Base-by-base conservation (phyloP, 164 flowering plant species). In the Pachysandra terminalis region DNA sequence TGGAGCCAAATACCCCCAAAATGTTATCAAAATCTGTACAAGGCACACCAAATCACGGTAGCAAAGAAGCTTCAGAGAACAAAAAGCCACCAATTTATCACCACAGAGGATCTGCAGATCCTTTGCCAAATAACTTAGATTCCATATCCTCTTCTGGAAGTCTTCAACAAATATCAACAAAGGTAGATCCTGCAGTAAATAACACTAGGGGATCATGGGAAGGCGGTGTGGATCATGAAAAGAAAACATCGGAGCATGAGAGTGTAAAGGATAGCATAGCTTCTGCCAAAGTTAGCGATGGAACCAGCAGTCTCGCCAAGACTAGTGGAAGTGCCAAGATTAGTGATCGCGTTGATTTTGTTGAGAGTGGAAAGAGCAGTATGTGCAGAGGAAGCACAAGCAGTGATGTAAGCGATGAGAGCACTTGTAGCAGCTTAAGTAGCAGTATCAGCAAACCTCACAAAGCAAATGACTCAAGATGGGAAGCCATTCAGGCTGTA, bases 381-480 rank as follows among this genome's bases (percentile, higher is more conserved):
- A n/a, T n/a, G n/a, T n/a, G n/a, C n/a, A n/a, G n/a, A n/a, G n/a
- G n/a, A n/a, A n/a, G n/a, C n/a, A n/a, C n/a, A n/a, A n/a, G n/a
- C n/a, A n/a, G n/a, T n/a, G n/a, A n/a, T n/a, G n/a, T n/a, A n/a
- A n/a, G n/a, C n/a, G n/a, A n/a, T n/a, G n/a, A n/a, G n/a, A n/a
- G n/a, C n/a, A n/a, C n/a, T n/a, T n/a, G n/a, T n/a, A n/a, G n/a
- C n/a, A n/a, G n/a, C n/a, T n/a, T n/a, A n/a, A n/a, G n/a, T n/a
- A n/a, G n/a, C n/a, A n/a, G n/a, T n/a, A n/a, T n/a, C n/a, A n/a
- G n/a, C n/a, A 91, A 88, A 68, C 97, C 97, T 61, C 97, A 91
- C 74, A 86, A 87, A 70, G 84, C 87, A 19, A 85, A 89, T 67
- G 97, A 91, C 71, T 64, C 81, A 1, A 73, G 88, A 65, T 91